Evolutionary conservation across 2,329 filamentous ascomycete species (phyloP).

Genomic region (Alternaria atra): DNA sequence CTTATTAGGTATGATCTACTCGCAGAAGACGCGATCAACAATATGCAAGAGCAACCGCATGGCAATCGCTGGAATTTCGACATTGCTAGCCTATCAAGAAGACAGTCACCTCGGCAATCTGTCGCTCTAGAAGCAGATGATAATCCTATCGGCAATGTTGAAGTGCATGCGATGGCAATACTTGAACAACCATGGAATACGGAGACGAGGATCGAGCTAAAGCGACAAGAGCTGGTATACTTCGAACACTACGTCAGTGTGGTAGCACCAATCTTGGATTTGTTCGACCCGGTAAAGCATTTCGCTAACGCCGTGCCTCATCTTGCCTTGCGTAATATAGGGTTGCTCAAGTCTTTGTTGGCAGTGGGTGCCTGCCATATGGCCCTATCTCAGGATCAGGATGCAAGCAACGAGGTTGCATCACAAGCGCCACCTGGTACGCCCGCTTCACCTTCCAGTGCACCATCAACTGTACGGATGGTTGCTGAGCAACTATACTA

Average conservation of each 20-base stretch:
- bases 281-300: conserved; percentile 55
- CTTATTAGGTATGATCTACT: conserved; percentile 53
- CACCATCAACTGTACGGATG: conserved; percentile 42
- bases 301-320: conserved; percentile 45
- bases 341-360: conserved; percentile 66
- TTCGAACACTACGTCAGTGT: conserved; percentile 52
- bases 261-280: conserved; percentile 53
- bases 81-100: conserved; percentile 55
- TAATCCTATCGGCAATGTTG: conserved; percentile 4
- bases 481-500: conserved; percentile 65
- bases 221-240: conserved; percentile 48
- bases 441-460: conserved; percentile 21
- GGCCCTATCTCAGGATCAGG: conserved; percentile 49
- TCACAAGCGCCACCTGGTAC: conserved; percentile 36
- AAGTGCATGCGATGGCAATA: conserved; percentile 10
- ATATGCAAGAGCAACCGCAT: conserved; percentile 44
- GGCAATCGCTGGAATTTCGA: conserved; percentile 50
- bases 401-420: conserved; percentile 31
- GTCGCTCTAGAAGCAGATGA: conserved; percentile 38
- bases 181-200: conserved; percentile 37
- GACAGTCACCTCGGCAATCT: conserved; percentile 40
- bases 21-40: conserved; percentile 54
- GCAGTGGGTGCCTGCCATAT: conserved; percentile 64
- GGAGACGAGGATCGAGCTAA: conserved; percentile 35
- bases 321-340: conserved; percentile 61